These are phyloP conservation scores for Trametes meyenii DNA, from an alignment of 768 basidiomycete genomes.

Conservation along the genomic window DNA sequence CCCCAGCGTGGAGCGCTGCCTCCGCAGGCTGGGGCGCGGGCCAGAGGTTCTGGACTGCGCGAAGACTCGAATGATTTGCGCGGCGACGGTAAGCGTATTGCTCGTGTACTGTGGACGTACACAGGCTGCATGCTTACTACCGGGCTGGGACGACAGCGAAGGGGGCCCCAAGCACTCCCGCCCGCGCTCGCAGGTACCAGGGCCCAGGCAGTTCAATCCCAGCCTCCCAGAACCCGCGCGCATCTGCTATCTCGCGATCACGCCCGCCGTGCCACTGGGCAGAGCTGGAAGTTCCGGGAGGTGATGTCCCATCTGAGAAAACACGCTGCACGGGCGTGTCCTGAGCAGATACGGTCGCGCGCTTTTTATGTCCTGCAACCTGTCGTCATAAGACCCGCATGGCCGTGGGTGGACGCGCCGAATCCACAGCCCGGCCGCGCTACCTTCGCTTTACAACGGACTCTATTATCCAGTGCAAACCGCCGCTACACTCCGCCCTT, in stretches of 20 bases:
- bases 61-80: conserved; percentile 10
- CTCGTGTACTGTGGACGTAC: conserved; percentile 21
- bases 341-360: conserved; percentile 23
- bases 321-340: conserved; percentile 23
- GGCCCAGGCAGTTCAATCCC: conserved; percentile 7
- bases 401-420: conserved; percentile 5
- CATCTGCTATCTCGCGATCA: conserved; percentile 22
- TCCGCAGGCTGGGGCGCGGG: background rate
- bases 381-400: conserved; percentile 32
- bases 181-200: conserved; percentile 1
- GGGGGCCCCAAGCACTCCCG: background rate
- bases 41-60: conserved; percentile 20
- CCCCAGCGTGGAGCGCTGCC: conserved; percentile 14
- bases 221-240: conserved; percentile 11
- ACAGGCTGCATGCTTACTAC: conserved; percentile 10
- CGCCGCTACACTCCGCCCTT: conserved; percentile 4
- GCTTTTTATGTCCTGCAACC: conserved; percentile 22
- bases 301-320: conserved; percentile 27
- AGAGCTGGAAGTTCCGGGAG: conserved; percentile 16
- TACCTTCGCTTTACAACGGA: conserved; percentile 16
- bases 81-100: conserved; percentile 11
- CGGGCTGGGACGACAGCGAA: conserved; percentile 11
- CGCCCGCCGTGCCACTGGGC: conserved; percentile 5
- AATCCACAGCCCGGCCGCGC: conserved; percentile 15
- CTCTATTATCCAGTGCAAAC: conserved; percentile 13